Conservation (phyloP, 495 filamentous ascomycete genomes). For the Xylaria nigripes region DNA sequence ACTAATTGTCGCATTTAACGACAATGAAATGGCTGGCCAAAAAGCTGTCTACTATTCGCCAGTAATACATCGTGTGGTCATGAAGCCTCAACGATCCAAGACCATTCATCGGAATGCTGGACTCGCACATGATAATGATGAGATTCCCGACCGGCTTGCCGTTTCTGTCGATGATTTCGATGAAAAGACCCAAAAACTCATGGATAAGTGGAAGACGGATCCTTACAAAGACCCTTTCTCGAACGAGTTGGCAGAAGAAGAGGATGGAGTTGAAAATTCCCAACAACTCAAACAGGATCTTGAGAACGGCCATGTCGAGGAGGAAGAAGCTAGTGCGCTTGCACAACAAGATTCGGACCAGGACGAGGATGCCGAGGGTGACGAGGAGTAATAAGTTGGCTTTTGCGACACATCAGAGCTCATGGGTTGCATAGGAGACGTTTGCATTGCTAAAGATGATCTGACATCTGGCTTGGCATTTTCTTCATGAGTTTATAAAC, state of each 20-base stretch:
- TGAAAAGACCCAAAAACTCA: constrained; percentile 31
- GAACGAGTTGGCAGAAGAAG: constrained; percentile 22
- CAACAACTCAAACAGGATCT: constrained; percentile 5
- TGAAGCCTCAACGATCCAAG: constrained; percentile 48
- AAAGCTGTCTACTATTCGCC: constrained; percentile 88
- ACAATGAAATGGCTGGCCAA: constrained; percentile 37
- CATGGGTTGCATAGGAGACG: background rate
- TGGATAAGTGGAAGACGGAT: constrained; percentile 33
- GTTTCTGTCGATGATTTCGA: constrained; percentile 36
- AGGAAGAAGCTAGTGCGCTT: constrained; percentile 16
- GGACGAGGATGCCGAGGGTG: constrained; percentile 28
- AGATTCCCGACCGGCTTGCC: constrained; percentile 37
- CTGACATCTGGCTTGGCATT: background rate
- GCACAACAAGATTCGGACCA: constrained; percentile 31
- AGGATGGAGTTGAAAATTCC: constrained; percentile 4
- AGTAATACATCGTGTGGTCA: constrained; percentile 56
- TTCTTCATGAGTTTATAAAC: background rate
- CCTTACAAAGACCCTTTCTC: constrained; percentile 22
- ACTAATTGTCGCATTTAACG: constrained; percentile 43
- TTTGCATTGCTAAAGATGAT: background rate
- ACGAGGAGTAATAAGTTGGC: constrained; percentile 13
- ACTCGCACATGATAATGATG: constrained; percentile 32
- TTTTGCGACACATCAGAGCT: background rate
- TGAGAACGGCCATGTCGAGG: constrained; percentile 14
- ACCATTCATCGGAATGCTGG: constrained; percentile 43